phyloP scores from a whole-genome alignment of 2,329 filamentous ascomycete genomes.

The Dactylellina cionopaga region DNA sequence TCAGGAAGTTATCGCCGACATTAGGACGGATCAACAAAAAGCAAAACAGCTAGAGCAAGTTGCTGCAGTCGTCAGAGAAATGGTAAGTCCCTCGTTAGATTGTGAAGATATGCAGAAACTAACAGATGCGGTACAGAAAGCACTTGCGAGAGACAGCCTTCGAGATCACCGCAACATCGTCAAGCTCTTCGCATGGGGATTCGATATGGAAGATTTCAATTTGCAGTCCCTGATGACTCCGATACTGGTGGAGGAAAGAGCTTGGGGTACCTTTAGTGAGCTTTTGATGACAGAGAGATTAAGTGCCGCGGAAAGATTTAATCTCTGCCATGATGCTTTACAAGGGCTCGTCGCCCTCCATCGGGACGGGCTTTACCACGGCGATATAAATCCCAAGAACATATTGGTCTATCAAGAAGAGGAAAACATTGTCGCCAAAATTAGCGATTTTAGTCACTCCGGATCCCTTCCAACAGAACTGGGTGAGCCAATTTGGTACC shows the following conservation, averaged over 20 bases:
- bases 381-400: constrained; percentile 49
- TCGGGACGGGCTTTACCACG: constrained; percentile 34
- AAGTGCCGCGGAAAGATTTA: constrained; percentile 19
- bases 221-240: constrained; percentile 32
- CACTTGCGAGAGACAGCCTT: constrained; percentile 26
- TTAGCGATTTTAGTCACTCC: constrained; percentile 48
- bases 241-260: constrained; percentile 40
- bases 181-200: constrained; percentile 45
- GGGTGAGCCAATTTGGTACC: constrained; percentile 41
- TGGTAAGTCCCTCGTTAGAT: constrained; percentile 17
- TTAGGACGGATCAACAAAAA: constrained; percentile 25
- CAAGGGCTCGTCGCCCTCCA: constrained; percentile 40
- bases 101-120: no score
- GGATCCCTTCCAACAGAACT: constrained; percentile 28
- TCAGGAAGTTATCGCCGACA: constrained; percentile 32
- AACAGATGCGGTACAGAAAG: constrained; percentile 21
- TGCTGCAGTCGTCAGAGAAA: constrained; percentile 37
- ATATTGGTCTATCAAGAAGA: constrained; percentile 45
- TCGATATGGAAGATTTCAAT: constrained; percentile 51
- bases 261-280: constrained; percentile 44
- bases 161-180: constrained; percentile 38
- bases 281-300: constrained; percentile 26
- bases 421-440: constrained; percentile 38
- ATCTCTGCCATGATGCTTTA: constrained; percentile 40
- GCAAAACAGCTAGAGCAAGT: constrained; percentile 45